A percentile compares a stretch with the other conserved stretches of the same genome.
These are phyloP conservation scores for Lecanoromycetidae sp. DNA, from an alignment of 2,329 filamentous ascomycete genomes.

Conservation along the genomic window DNA sequence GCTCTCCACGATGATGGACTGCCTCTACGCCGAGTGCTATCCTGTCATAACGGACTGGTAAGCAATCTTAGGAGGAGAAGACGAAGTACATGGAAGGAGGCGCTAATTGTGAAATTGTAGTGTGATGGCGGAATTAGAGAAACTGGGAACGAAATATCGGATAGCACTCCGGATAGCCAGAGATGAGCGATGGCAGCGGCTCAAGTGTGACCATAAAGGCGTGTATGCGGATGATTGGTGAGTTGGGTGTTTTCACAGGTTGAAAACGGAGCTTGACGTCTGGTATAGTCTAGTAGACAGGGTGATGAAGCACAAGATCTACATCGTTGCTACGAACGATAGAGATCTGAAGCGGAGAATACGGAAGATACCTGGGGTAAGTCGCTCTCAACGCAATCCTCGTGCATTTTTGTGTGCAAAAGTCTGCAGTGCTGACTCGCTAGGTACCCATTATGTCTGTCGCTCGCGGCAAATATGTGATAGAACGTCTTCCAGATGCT, in stretches of 20 bases:
- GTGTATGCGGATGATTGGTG: constrained; percentile 82
- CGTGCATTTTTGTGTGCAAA: not conserved
- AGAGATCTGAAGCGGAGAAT: constrained; percentile 70
- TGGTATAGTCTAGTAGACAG: constrained; percentile 63
- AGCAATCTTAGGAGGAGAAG: no score
- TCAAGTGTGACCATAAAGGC: constrained; percentile 85
- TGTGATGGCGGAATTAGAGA: constrained; percentile 76
- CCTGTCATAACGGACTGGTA: constrained; percentile 79
- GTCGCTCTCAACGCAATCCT: not conserved
- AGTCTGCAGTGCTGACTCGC: not conserved
- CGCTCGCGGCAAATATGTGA: constrained; percentile 80
- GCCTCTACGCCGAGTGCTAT: constrained; percentile 79
- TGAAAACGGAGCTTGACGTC: no score
- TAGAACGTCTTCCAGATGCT: constrained; percentile 79
- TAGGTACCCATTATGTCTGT: constrained; percentile 54
- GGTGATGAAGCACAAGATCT: constrained; percentile 61
- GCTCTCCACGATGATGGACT: constrained; percentile 83
- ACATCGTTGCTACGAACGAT: constrained; percentile 61
- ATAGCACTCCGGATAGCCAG: constrained; percentile 75
- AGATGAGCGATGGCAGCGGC: constrained; percentile 75
- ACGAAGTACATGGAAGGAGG: no score
- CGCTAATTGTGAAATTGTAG: no score
- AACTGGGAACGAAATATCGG: constrained; percentile 77
- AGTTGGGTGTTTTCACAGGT: no score
- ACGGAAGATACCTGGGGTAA: constrained; percentile 62